Base-by-base conservation (phyloP, 768 basidiomycete species). In the Pleurotus giganteus region DNA sequence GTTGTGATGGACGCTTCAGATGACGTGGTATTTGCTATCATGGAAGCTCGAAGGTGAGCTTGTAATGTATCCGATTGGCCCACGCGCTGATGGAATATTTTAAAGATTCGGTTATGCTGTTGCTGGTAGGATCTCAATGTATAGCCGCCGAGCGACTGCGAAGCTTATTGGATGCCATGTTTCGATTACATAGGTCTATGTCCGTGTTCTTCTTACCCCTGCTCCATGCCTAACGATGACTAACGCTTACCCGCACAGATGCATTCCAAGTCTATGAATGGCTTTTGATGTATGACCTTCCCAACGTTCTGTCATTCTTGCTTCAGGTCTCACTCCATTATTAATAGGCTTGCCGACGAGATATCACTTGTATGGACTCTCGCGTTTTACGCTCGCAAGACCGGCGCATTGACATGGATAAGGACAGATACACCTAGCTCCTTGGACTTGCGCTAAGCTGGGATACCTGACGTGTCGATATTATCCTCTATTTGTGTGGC, bases 391-490 rank as follows among this genome's bases (percentile, higher is more conserved):
- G n/a, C n/a, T n/a, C n/a, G n/a, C n/a, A 21, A 42, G 8, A 21
- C 9, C n/a, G 24, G 9, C 5, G 41, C 39, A 7, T 13, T n/a
- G 19, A 41, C 19, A 7, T 7, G 19, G 2, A 15, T 41, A n/a
- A 15, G 39, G 19, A 17, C 39, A 67, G 66, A 63, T 67, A 27
- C 59, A 63, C 42, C 55, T 28, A 24, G 37, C 60, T 9, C 60
- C 56, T 24, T 62, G 65, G 61, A 66, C 37, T 28, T 56, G 59
- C 7, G 57, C 61, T 9, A 65, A 65, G 47, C 21, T 60, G 21
- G 58, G 60, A 11, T 67, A 58, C 44, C 54, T 66, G 6, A 39
- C 57, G 24, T 66, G 66, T 47, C 60, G 66, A 34, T 68, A 68
- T 46, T 68, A 68, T 55, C 65, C 66, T 9, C 53, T 68, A 36